A percentile compares a stretch with the other conserved stretches of the same genome.
These are phyloP conservation scores for Corymbia citriodora DNA, from an alignment of 441 rosid species.

Conservation along the genomic window DNA sequence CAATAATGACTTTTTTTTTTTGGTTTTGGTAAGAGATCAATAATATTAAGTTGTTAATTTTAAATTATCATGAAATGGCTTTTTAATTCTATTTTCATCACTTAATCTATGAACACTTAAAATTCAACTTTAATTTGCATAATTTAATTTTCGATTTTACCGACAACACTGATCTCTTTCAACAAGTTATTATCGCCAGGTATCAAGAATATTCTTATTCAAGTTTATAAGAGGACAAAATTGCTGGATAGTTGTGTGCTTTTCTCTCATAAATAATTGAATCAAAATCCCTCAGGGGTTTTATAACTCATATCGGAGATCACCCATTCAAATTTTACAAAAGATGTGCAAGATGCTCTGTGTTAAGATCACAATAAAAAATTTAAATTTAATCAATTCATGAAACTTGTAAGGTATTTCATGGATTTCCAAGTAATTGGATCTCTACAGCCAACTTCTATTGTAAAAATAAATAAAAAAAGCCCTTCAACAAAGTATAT, in stretches of 20 bases:
- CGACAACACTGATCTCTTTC: not conserved
- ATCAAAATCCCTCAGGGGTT: not conserved
- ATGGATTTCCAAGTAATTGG: not conserved
- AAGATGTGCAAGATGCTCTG: not conserved
- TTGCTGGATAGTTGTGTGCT: not conserved
- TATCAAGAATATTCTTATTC: not conserved
- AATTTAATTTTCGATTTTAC: not conserved
- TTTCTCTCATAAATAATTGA: not conserved
- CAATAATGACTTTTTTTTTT: not conserved
- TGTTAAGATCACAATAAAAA: not conserved
- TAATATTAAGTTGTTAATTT: not conserved
- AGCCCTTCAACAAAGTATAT: not conserved
- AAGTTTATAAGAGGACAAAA: not conserved
- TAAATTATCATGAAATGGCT: not conserved
- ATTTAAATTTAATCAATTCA: accelerated
- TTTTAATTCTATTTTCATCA: not conserved
- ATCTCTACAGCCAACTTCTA: not conserved
- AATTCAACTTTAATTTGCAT: not conserved
- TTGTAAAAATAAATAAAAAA: not conserved
- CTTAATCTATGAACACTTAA: not conserved
- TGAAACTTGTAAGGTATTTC: not conserved
- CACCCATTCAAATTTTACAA: not conserved
- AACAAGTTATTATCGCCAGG: not conserved
- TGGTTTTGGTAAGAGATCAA: not conserved
- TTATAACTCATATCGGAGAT: not conserved